These are phyloP conservation scores for Trichoderma sp. DNA, from an alignment of 2,329 filamentous ascomycete genomes.

Conservation along the genomic window DNA sequence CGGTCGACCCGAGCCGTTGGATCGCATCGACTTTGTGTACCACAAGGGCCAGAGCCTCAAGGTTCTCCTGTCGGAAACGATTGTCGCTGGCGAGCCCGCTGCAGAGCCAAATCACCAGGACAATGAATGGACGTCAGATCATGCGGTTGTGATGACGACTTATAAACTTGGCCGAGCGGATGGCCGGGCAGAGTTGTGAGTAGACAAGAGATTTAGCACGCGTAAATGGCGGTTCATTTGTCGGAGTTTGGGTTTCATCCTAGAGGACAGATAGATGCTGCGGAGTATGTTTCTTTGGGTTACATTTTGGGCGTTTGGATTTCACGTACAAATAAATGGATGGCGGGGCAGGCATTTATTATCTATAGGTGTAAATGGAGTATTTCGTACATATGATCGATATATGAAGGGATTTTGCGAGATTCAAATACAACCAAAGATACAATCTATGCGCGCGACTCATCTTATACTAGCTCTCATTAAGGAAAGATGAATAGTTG, in stretches of 20 bases:
- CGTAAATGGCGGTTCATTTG: background rate
- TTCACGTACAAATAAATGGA: background rate
- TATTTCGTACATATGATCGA: background rate
- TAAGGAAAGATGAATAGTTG: no score
- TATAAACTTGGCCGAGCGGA: constrained; percentile 28
- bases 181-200: background rate
- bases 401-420: background rate
- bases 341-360: background rate
- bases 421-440: background rate
- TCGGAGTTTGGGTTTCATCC: background rate
- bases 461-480: no score
- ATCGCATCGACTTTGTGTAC: constrained; percentile 48
- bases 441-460: background rate
- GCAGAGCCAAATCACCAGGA: constrained; percentile 38
- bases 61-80: constrained; percentile 35
- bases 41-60: constrained; percentile 39
- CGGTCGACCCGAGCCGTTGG: constrained; percentile 40
- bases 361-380: background rate
- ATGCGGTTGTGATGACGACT: constrained; percentile 39
- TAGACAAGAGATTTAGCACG: background rate
- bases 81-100: constrained; percentile 40
- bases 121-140: constrained; percentile 48
- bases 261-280: background rate
- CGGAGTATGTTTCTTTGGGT: background rate
- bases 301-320: background rate